Percentiles rank a stretch among this genome's conserved stretches.
Evolutionary conservation across 2,329 filamentous ascomycete genomes (phyloP).

Genomic region (Onygenales sp.): DNA sequence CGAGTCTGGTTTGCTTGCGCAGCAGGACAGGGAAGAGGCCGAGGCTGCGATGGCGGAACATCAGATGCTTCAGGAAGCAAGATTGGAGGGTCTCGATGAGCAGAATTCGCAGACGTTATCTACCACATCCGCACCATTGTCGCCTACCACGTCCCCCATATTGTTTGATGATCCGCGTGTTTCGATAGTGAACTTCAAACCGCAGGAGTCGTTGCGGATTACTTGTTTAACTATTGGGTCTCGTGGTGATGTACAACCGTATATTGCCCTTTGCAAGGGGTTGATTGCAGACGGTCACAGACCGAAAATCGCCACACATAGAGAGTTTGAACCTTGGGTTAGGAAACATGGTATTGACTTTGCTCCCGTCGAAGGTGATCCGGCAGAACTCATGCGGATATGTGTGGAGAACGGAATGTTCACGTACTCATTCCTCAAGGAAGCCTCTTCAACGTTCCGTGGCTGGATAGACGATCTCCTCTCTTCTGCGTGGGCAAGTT

Average conservation of each 20-base stretch:
- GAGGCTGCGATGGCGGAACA: constrained; percentile 72
- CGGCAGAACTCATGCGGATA: constrained; percentile 86
- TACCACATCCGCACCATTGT: constrained; percentile 16
- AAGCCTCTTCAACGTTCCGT: constrained; percentile 79
- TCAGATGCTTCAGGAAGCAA: constrained; percentile 66
- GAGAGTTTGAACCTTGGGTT: constrained; percentile 82
- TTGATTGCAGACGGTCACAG: constrained; percentile 79
- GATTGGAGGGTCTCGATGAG: constrained; percentile 38
- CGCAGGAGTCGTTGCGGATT: constrained; percentile 65
- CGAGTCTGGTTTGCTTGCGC: constrained; percentile 58
- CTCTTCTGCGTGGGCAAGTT: constrained; percentile 69
- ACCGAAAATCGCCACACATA: constrained; percentile 80
- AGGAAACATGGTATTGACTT: constrained; percentile 92
- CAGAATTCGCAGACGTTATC: constrained; percentile 14
- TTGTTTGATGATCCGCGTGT: constrained; percentile 82
- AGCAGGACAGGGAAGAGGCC: constrained; percentile 60
- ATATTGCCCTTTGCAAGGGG: constrained; percentile 91
- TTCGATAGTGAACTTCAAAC: constrained; percentile 87
- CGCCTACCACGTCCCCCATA: constrained; percentile 49
- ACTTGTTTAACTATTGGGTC: constrained; percentile 96
- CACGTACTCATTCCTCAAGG: constrained; percentile 78
- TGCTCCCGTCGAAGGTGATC: constrained; percentile 77
- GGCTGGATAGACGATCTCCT: constrained; percentile 92
- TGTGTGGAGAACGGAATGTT: constrained; percentile 98
- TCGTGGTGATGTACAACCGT: constrained; percentile 91